A percentile compares a stretch with the other conserved stretches of the same genome.
phyloP scores from a whole-genome alignment of 768 basidiomycete species.

The Pleurotus cornucopiae region DNA sequence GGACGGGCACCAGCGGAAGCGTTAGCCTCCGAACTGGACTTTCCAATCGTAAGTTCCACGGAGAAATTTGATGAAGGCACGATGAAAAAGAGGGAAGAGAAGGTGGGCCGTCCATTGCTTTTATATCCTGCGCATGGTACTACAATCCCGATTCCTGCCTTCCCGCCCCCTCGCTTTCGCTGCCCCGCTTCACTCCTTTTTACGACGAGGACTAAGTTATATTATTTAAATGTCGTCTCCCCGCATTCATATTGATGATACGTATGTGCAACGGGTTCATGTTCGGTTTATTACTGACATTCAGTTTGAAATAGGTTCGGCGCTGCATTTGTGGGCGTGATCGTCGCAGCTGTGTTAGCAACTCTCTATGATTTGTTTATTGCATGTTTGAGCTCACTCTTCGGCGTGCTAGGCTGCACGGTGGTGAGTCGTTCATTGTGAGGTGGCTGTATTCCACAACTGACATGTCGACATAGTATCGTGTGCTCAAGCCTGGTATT shows the following conservation, averaged over 20 bases:
- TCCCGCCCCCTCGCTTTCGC: not conserved
- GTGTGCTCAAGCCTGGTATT: conserved; percentile 43
- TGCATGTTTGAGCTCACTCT: not conserved
- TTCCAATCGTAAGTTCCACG: conserved; percentile 4
- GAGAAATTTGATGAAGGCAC: conserved; percentile 1
- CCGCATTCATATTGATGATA: not conserved
- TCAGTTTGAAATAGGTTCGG: conserved; percentile 29
- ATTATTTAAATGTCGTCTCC: not conserved
- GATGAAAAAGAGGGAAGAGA: not conserved
- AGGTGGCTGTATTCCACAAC: conserved; percentile 11
- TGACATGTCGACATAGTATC: conserved; percentile 38
- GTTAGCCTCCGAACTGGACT: not conserved
- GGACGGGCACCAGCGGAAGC: not conserved
- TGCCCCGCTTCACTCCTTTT: not conserved
- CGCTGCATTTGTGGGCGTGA: conserved; percentile 38
- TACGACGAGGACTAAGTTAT: not conserved
- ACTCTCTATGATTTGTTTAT: not conserved
- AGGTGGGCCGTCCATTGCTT: not conserved
- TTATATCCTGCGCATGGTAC: not conserved
- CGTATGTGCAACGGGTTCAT: not conserved
- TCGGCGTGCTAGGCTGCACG: conserved; percentile 4
- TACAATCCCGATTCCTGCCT: not conserved
- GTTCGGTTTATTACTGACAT: not conserved
- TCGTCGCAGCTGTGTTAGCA: conserved; percentile 20
- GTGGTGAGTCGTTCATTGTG: conserved; percentile 3